These are phyloP conservation scores for Sporisorium graminicola DNA, from an alignment of 1,284 basidiomycete genomes.

Conservation along the genomic window DNA sequence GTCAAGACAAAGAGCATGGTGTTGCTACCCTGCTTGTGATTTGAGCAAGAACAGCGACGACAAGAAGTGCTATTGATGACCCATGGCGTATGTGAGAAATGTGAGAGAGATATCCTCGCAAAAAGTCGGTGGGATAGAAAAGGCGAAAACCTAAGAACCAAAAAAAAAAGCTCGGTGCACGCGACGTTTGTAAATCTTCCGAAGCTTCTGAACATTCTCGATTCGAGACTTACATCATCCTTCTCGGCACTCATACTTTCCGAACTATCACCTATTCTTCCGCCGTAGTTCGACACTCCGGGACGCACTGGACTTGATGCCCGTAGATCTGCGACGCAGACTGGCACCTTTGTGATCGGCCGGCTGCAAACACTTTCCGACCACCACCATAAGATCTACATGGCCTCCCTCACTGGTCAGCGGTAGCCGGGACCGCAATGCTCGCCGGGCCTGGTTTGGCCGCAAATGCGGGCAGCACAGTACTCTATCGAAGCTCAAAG, in stretches of 20 bases:
- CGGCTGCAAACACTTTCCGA: background rate
- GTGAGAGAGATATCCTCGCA: no score
- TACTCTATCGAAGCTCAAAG: conserved; percentile 1
- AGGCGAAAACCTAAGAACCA: background rate
- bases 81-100: no score
- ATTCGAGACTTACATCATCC: conserved; percentile 24
- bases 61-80: no score
- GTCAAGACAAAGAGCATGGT: background rate
- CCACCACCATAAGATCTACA: conserved; percentile 9
- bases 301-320: background rate
- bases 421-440: conserved; percentile 38
- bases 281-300: background rate
- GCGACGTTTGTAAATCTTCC: conserved; percentile 23
- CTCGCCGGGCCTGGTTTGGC: conserved; percentile 30
- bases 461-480: conserved; percentile 13
- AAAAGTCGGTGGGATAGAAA: no score
- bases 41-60: background rate
- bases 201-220: conserved; percentile 5
- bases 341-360: background rate
- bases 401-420: conserved; percentile 14
- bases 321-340: background rate
- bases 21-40: background rate
- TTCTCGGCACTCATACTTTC: background rate
- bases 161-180: conserved; percentile 23
- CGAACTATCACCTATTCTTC: background rate